Percentiles rank a stretch among this genome's conserved stretches.
Conservation (phyloP, 2,329 filamentous ascomycete genomes). For the Laburnicola sp. region DNA sequence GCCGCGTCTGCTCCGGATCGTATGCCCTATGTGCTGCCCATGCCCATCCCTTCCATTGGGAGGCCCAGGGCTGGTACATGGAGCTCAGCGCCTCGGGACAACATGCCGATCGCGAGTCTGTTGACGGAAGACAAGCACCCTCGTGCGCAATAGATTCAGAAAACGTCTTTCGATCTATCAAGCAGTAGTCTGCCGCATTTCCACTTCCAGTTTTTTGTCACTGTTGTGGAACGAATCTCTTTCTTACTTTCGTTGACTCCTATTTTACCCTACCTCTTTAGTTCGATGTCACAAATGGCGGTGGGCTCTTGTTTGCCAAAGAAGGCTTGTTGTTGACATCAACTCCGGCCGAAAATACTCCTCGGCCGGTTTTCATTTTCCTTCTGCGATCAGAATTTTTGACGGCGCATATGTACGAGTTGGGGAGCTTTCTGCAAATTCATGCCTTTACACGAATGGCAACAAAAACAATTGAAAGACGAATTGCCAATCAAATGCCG, state of each 20-base stretch:
- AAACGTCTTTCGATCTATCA: conserved; percentile 3
- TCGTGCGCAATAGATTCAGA: conserved; percentile 14
- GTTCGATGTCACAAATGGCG: not conserved
- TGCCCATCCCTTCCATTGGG: conserved; percentile 41
- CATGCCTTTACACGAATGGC: not conserved
- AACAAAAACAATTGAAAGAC: conserved; percentile 7
- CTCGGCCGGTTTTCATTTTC: not conserved
- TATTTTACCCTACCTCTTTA: conserved; percentile 10
- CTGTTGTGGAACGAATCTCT: conserved; percentile 12
- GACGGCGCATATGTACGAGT: not conserved
- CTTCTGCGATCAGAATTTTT: not conserved
- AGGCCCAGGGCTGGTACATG: conserved; percentile 40
- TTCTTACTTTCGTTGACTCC: conserved; percentile 32
- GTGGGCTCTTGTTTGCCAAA: not conserved
- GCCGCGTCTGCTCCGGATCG: conserved; percentile 40
- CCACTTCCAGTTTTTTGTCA: conserved; percentile 7
- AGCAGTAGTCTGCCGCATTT: not conserved
- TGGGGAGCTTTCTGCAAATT: not conserved
- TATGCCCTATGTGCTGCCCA: conserved; percentile 42
- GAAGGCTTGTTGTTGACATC: not conserved
- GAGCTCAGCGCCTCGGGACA: conserved; percentile 42
- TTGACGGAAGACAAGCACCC: conserved; percentile 46
- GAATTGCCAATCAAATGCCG: conserved; percentile 1
- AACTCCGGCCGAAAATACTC: not conserved
- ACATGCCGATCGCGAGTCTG: conserved; percentile 45